These are phyloP conservation scores for Pseudofabraea citricarpa DNA, from an alignment of 2,329 filamentous ascomycete genomes.

Conservation along the genomic window DNA sequence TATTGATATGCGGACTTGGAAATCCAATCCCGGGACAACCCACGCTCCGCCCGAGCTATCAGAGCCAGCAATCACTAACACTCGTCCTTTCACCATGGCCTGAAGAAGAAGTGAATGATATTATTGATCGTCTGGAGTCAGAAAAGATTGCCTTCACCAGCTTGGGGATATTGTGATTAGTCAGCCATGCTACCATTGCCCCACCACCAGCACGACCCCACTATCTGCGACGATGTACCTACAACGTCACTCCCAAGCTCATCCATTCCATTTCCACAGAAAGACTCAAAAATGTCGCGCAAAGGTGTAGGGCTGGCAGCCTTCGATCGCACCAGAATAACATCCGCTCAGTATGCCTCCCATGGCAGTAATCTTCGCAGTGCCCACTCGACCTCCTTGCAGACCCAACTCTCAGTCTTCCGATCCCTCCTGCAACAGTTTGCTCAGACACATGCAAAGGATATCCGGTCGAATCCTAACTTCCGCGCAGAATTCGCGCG, in stretches of 20 bases:
- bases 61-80: slow-evolving; percentile 68
- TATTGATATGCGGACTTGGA: slow-evolving; percentile 3
- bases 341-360: slow-evolving; percentile 82
- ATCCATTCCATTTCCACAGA: not conserved
- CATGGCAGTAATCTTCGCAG: slow-evolving; percentile 86
- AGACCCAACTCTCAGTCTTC: slow-evolving; percentile 93
- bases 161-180: too few relatives aligned
- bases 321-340: slow-evolving; percentile 79
- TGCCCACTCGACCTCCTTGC: slow-evolving; percentile 77
- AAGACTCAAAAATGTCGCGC: slow-evolving; percentile 54
- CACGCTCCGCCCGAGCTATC: slow-evolving; percentile 74
- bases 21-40: slow-evolving; percentile 30
- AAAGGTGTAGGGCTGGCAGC: slow-evolving; percentile 88
- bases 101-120: too few relatives aligned
- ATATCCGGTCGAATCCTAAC: slow-evolving; percentile 90
- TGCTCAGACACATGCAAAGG: slow-evolving; percentile 87
- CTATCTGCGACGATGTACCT: too few relatives aligned
- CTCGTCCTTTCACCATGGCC: slow-evolving; percentile 38
- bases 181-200: too few relatives aligned
- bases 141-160: too few relatives aligned
- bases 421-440: slow-evolving; percentile 94
- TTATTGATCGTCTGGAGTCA: too few relatives aligned
- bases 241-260: too few relatives aligned
- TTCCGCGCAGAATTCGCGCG: slow-evolving; percentile 97
- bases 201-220: too few relatives aligned